Percentiles rank a stretch among this genome's conserved stretches.
Evolutionary conservation across 2,329 filamentous ascomycete genomes (phyloP).

Genomic region (Monosporascus sp.): DNA sequence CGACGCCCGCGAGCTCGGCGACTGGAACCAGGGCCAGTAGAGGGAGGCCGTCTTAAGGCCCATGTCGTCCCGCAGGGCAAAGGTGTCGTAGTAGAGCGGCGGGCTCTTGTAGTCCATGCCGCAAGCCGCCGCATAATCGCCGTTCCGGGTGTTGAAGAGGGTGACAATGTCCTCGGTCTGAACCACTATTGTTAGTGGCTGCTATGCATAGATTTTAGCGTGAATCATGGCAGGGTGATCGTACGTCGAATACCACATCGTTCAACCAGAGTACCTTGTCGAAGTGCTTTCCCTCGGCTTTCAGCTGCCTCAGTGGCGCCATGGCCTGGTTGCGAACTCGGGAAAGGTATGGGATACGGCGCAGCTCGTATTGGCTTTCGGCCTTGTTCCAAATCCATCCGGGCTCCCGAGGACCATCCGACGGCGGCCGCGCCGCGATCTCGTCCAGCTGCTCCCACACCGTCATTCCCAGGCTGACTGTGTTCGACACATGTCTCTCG

Average conservation of each 20-base stretch:
- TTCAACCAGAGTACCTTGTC: conserved; percentile 56
- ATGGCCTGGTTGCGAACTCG: conserved; percentile 58
- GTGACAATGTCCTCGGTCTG: conserved; percentile 42
- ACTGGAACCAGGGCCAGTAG: conserved; percentile 57
- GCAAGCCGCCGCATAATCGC: conserved; percentile 55
- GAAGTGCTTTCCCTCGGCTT: conserved; percentile 42
- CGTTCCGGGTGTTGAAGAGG: conserved; percentile 48
- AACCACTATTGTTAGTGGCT: conserved; percentile 10
- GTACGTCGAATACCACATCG: conserved; percentile 53
- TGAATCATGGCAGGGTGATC: conserved; percentile 9
- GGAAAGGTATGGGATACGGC: conserved; percentile 65
- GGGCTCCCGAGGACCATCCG: conserved; percentile 30
- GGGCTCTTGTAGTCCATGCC: conserved; percentile 52
- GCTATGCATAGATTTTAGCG: conserved; percentile 8
- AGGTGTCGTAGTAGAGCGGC: conserved; percentile 55
- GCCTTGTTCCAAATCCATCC: conserved; percentile 58
- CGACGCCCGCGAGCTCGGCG: conserved; percentile 34
- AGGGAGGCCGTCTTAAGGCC: conserved; percentile 48
- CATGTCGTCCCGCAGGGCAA: conserved; percentile 50
- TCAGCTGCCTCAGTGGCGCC: conserved; percentile 49
- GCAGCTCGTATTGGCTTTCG: conserved; percentile 46
- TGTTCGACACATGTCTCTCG: conserved; percentile 43
- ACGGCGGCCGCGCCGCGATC: conserved; percentile 35
- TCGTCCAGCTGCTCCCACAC: conserved; percentile 52
- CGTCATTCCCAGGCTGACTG: conserved; percentile 51